Evolutionary conservation across 192 early-diverging fungal species (phyloP).

Genomic region (Coemansia umbellata): DNA sequence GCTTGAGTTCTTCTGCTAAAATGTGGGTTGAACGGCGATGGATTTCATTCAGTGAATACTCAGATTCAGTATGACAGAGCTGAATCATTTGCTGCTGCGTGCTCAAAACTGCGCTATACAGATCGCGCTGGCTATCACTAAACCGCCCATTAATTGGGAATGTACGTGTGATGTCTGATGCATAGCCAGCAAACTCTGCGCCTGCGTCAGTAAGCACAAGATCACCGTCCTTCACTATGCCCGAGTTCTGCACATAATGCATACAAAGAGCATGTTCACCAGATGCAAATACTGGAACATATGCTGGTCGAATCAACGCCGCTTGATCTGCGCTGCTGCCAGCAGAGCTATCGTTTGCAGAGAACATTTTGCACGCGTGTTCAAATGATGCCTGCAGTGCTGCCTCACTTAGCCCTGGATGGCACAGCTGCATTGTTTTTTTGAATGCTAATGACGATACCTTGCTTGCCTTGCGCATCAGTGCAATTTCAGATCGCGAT

Average conservation of each 20-base stretch:
- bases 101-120: conserved; percentile 81
- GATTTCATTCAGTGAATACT: conserved; percentile 72
- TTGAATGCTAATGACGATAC: conserved; percentile 80
- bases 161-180: conserved; percentile 88
- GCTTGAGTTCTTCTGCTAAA: conserved; percentile 66
- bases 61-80: conserved; percentile 48
- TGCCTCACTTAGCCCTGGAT: conserved; percentile 67
- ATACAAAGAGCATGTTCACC: conserved; percentile 86
- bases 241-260: conserved; percentile 92
- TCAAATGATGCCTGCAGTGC: conserved; percentile 75
- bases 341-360: conserved; percentile 12
- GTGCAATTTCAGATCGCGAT: conserved; percentile 65
- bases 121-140: conserved; percentile 66
- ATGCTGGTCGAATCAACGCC: conserved; percentile 59
- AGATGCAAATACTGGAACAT: conserved; percentile 94
- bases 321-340: conserved; percentile 52
- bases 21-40: conserved; percentile 70
- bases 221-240: conserved; percentile 61
- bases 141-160: conserved; percentile 92
- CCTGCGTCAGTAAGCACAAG: conserved; percentile 90
- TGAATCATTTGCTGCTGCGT: conserved; percentile 83
- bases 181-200: conserved; percentile 84
- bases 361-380: conserved; percentile 54
- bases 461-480: conserved; percentile 74
- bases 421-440: conserved; percentile 71